phyloP scores from a whole-genome alignment of 1,139 yeast genomes.

The Nadsonia starkeyi-henricii region DNA sequence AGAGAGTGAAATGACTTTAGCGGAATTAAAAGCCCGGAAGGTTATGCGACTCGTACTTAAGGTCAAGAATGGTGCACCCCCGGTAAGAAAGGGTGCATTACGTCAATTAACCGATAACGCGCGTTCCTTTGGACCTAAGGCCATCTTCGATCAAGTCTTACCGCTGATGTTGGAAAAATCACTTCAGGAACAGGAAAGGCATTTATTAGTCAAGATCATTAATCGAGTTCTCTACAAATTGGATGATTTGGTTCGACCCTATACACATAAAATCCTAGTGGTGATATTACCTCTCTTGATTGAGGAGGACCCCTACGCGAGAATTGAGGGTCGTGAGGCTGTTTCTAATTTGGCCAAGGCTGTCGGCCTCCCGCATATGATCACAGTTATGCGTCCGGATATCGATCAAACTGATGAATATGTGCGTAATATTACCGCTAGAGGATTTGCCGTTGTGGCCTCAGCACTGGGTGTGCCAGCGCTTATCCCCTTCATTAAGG shows the following conservation, averaged over 20 bases:
- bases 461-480: conserved; percentile 61
- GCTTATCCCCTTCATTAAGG: conserved; percentile 65
- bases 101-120: conserved; percentile 56
- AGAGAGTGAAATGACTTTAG: conserved; percentile 28
- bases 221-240: conserved; percentile 55
- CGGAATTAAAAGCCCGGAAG: conserved; percentile 45
- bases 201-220: conserved; percentile 60
- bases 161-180: conserved; percentile 63
- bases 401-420: conserved; percentile 75
- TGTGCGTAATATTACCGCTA: conserved; percentile 61
- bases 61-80: conserved; percentile 66
- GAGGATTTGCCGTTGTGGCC: conserved; percentile 78
- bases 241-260: conserved; percentile 56
- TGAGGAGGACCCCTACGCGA: conserved; percentile 61
- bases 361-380: conserved; percentile 70
- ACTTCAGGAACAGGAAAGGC: conserved; percentile 74
- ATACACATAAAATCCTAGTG: conserved; percentile 53
- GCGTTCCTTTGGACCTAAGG: conserved; percentile 50
- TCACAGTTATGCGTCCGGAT: conserved; percentile 67
- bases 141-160: conserved; percentile 52
- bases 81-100: conserved; percentile 55
- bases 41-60: conserved; percentile 52
- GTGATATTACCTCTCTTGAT: conserved; percentile 70
- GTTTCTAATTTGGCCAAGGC: conserved; percentile 63
- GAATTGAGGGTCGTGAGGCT: conserved; percentile 71